Base-by-base conservation (phyloP, 23 red algal species). In the Chondrus crispus region DNA sequence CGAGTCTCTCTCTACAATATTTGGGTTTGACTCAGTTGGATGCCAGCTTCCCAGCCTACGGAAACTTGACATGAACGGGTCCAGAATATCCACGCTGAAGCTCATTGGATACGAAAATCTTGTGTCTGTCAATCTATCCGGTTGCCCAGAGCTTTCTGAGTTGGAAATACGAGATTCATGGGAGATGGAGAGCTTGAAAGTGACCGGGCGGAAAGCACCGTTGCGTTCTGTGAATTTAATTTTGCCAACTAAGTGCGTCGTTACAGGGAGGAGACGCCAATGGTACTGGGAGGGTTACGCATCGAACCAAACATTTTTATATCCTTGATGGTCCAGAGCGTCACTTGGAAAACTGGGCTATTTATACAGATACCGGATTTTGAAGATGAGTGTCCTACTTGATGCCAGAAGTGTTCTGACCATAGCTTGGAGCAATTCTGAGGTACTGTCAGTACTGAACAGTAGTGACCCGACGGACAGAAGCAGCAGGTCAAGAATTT, bases 121-220 rank as follows among this genome's bases (percentile, higher is more conserved):
- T 20, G 60, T 71, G 11, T 74, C 43, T 36, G 64, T 87, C 8
- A 66, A 87, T 58, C 74, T 62, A 36, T 87, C 84, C 20, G 84
- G 84, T 19, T 87, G 84, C 41, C 66, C 60, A 13, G 64, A 62
- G 6, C 22, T 87, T 16, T 49, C 66, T 52, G 24, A 33, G 2
- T 38, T 87, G 29, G 45, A 71, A 18, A 74, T 87, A 38, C 84
- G 68, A 8, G 84, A 87, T 30, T 87, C 63, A 49, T 87, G 84
- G 62, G n/a, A 74, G 20, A 40, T 87, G 30, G 45, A 74, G 51
- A 62, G 62, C 66, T 24, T 87, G 13, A 45, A 41, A 51, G 29
- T 42, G 30, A 68, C 53, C 18, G 84, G 84, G 2, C 71, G 57
- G 29, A 44, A 37, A 51, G 7, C 69, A 36, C 84, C 84, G 10